Conservation (phyloP, 1,284 basidiomycete species). For the Cystobasidium sp. region DNA sequence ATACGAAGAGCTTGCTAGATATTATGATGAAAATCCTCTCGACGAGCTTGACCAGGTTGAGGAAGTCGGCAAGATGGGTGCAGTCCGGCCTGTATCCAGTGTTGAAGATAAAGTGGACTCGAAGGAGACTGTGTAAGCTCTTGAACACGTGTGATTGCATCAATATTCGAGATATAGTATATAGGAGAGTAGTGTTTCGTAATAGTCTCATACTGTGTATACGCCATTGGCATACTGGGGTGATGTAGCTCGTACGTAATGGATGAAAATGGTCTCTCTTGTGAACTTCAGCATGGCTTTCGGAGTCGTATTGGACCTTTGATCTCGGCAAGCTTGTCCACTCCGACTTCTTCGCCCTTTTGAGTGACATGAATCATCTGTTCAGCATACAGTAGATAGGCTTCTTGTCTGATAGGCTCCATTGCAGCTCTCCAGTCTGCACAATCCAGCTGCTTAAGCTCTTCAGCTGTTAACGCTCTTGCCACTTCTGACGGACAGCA, state of each 20-base stretch:
- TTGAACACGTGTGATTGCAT: too few species aligned
- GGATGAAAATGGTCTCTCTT: neutral
- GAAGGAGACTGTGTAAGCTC: slow-evolving; percentile 4
- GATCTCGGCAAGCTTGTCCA: slow-evolving; percentile 15
- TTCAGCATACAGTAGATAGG: slow-evolving; percentile 12
- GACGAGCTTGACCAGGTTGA: slow-evolving; percentile 17
- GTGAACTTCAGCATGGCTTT: neutral
- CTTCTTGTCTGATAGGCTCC: slow-evolving; percentile 21
- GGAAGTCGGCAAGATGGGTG: neutral
- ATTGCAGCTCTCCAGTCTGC: slow-evolving; percentile 34
- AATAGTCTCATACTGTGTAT: neutral
- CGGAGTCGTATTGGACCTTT: slow-evolving; percentile 33
- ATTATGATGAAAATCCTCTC: slow-evolving; percentile 23
- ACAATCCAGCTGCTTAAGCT: slow-evolving; percentile 15
- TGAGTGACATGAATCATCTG: slow-evolving; percentile 27
- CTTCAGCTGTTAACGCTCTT: slow-evolving; percentile 21
- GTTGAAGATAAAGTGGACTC: slow-evolving; percentile 11
- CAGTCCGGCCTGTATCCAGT: slow-evolving; percentile 1
- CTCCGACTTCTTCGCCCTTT: slow-evolving; percentile 32
- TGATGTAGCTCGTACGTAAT: neutral
- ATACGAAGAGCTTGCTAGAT: slow-evolving; percentile 26
- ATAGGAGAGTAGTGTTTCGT: neutral
- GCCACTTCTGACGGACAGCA: slow-evolving; percentile 42
- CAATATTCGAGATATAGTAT: neutral
- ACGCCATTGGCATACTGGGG: neutral